Percentiles rank a stretch among this genome's conserved stretches.
phyloP scores from a whole-genome alignment of 805 yeast species.

The Saccharomycopsis fodiens region DNA sequence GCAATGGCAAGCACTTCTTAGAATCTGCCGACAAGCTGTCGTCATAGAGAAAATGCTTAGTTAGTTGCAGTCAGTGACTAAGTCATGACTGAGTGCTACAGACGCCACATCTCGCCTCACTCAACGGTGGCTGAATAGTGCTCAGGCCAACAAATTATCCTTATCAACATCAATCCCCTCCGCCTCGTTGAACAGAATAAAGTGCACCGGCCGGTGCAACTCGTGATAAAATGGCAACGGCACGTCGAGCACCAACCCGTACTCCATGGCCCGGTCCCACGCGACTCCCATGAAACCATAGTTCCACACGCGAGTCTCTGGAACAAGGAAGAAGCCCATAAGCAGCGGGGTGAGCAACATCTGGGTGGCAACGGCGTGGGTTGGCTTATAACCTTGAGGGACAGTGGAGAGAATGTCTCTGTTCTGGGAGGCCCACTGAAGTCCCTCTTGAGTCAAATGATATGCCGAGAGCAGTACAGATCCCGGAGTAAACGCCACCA shows the following conservation, averaged over 20 bases:
- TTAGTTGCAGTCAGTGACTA: too few species aligned
- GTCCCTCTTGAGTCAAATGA: constrained; percentile 55
- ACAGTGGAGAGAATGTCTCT: constrained; percentile 44
- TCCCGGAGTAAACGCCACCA: constrained; percentile 75
- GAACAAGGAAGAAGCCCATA: constrained; percentile 80
- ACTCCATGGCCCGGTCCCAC: constrained; percentile 59
- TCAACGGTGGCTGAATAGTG: too few species aligned
- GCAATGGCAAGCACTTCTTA: too few species aligned
- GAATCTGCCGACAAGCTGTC: too few species aligned
- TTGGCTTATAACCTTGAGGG: constrained; percentile 61
- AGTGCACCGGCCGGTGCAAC: constrained; percentile 83
- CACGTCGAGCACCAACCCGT: constrained; percentile 60
- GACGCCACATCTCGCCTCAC: too few species aligned
- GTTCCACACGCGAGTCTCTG: constrained; percentile 83
- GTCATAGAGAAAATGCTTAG: too few species aligned
- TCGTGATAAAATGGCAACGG: constrained; percentile 84
- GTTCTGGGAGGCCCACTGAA: constrained; percentile 68
- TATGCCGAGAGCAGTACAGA: constrained; percentile 70
- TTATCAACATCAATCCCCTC: constrained; percentile 32
- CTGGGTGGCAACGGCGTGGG: constrained; percentile 57
- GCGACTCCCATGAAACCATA: constrained; percentile 81
- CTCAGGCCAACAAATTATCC: not conserved
- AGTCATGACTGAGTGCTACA: too few species aligned
- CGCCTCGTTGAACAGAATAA: constrained; percentile 61
- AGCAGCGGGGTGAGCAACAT: constrained; percentile 66